Evolutionary conservation across 2,329 filamentous ascomycete species (phyloP), one percentile per base, ranked within the genome.

Genomic region (Claviceps sp.): DNA sequence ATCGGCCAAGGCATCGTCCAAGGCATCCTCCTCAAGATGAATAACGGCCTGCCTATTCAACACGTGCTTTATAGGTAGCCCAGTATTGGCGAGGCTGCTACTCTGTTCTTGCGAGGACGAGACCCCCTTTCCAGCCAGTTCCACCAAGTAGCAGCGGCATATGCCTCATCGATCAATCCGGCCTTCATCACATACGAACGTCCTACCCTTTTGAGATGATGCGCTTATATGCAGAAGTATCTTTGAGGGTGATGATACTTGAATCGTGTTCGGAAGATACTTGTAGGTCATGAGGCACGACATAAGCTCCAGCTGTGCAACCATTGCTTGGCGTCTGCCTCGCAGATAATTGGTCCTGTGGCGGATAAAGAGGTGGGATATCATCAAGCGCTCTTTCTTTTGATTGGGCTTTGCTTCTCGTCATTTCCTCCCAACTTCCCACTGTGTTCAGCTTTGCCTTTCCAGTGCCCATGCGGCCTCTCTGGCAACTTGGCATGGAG

Each of bases 181-280:
- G 44, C 22, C 36, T n/a, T 42, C 44, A 36, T 51, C 43, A 51
- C 7, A 45, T 30, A 50, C 49, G 41, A 50, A 34, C 41, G 38
- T 34, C 22, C 47, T 42, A 16, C 41, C 36, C 41, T 24, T 24
- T 18, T 9, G n/a, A 26, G 26, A 44, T 38, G 20, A 26, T 37
- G 16, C 44, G 18, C 40, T 34, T 20, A 11, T 5, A 38, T 13
- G 5, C 36, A 11, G 20, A 50, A 44, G 51, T 47, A 53, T 50
- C 42, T 36, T 11, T 18, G n/a, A 24, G 47, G 43, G 14, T 24
- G 41, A 38, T 9, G 43, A 38, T 50, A 53, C 48, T 26, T 45
- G 18, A n/a, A 2, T 36, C 11, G 36, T 37, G 24, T 26, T 50
- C 18, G 38, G 43, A 42, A 34, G 44, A 22, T 48, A 53, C 52